Conservation (phyloP, 2,329 filamentous ascomycete species). For the Aspergillus quadricinctus region DNA sequence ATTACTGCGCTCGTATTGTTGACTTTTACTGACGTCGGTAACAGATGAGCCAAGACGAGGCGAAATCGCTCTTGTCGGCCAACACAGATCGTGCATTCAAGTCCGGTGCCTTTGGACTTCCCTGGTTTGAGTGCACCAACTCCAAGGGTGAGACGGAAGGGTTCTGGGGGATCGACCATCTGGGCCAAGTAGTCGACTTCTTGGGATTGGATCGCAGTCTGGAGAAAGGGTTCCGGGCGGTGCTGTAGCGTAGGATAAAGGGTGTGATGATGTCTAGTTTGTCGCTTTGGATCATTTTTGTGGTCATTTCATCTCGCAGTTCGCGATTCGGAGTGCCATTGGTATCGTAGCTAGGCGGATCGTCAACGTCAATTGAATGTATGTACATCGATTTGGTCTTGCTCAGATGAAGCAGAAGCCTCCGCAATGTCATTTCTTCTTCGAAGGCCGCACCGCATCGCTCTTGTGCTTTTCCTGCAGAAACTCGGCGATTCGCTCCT, state of each 20-base stretch:
- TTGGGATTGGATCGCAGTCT: slow-evolving; percentile 45
- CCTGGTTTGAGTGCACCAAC: slow-evolving; percentile 57
- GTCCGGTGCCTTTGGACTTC: slow-evolving; percentile 57
- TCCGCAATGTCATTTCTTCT: slow-evolving; percentile 4
- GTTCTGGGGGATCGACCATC: slow-evolving; percentile 60
- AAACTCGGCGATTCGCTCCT: slow-evolving; percentile 30
- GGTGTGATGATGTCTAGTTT: neutral
- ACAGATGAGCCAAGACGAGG: slow-evolving; percentile 31
- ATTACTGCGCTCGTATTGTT: neutral
- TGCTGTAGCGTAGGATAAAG: slow-evolving; percentile 15
- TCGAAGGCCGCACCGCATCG: slow-evolving; percentile 6
- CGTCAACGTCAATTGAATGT: neutral
- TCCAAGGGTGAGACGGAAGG: slow-evolving; percentile 49
- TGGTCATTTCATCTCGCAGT: neutral
- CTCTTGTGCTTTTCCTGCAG: slow-evolving; percentile 29
- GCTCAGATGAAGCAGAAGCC: neutral
- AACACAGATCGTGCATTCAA: slow-evolving; percentile 51
- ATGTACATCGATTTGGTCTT: slow-evolving; percentile 1
- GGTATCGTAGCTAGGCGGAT: neutral
- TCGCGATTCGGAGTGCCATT: neutral
- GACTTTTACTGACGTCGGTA: slow-evolving; percentile 1
- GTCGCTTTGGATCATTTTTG: neutral
- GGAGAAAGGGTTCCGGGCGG: slow-evolving; percentile 27
- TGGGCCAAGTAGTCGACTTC: slow-evolving; percentile 52
- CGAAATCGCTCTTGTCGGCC: slow-evolving; percentile 44